A percentile compares a stretch with the other conserved stretches of the same genome.
These are phyloP conservation scores for Fraxinus platypoda DNA, from an alignment of 305 asterid genomes.

Conservation along the genomic window DNA sequence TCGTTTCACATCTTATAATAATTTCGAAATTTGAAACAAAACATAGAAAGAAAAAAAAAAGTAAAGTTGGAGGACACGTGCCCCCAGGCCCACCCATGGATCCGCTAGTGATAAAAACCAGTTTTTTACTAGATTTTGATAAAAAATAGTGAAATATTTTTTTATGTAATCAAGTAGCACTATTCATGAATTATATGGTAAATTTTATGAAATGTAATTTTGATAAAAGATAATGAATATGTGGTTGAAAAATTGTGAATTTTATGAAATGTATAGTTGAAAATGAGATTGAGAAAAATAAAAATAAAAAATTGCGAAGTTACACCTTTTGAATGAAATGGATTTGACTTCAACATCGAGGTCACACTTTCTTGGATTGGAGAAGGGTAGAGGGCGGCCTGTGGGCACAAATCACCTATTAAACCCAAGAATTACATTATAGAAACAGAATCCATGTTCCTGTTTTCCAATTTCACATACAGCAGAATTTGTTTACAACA, in stretches of 20 bases:
- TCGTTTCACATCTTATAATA: too few relatives aligned
- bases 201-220: too few relatives aligned
- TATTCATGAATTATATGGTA: too few relatives aligned
- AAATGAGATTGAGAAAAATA: neutral
- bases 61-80: too few relatives aligned
- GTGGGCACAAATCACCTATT: neutral
- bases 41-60: too few relatives aligned
- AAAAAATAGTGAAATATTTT: too few relatives aligned
- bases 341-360: neutral
- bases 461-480: neutral
- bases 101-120: too few relatives aligned
- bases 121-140: too few relatives aligned
- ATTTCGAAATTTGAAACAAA: too few relatives aligned
- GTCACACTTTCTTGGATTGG: neutral
- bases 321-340: neutral
- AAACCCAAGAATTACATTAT: neutral
- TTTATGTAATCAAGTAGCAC: too few relatives aligned
- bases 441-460: neutral
- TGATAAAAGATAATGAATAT: neutral
- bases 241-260: neutral
- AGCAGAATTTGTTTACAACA: neutral
- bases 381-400: neutral
- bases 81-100: too few relatives aligned
- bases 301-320: too few relatives aligned
- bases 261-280: neutral